phyloP scores from a whole-genome alignment of 306 rosid species.

The barrel medic (Medicago truncatula) region DNA sequence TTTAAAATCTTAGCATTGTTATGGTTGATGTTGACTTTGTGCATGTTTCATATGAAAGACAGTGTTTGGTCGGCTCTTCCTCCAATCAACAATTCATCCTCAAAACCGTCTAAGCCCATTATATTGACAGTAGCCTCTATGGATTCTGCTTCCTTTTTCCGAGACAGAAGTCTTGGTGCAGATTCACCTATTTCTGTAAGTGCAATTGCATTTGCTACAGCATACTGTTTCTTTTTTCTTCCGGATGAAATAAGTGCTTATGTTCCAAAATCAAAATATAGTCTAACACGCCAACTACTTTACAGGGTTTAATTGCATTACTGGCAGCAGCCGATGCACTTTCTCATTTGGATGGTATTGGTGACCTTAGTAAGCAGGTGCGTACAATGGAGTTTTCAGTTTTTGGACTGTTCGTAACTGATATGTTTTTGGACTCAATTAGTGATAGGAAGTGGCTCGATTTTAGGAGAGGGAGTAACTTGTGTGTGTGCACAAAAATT shows the following conservation, averaged over 20 bases:
- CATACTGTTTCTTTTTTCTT: conserved; percentile 14
- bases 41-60: conserved; percentile 67
- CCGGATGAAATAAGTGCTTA: background rate
- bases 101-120: conserved; percentile 65
- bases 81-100: conserved; percentile 69
- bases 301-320: conserved; percentile 83
- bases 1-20: conserved; percentile 15
- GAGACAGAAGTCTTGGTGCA: conserved; percentile 87
- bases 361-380: conserved; percentile 79
- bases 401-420: conserved; percentile 23
- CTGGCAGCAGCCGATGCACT: conserved; percentile 89
- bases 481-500: background rate
- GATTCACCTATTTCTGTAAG: conserved; percentile 92
- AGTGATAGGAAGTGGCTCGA: background rate
- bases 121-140: conserved; percentile 76
- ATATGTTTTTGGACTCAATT: conserved; percentile 2
- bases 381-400: conserved; percentile 21
- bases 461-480: conserved; percentile 14
- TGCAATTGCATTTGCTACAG: conserved; percentile 34
- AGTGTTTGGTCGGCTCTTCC: conserved; percentile 99
- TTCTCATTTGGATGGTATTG: conserved; percentile 67
- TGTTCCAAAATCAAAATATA: conserved; percentile 28
- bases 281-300: conserved; percentile 37
- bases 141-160: conserved; percentile 98
- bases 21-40: conserved; percentile 40